A percentile compares a stretch with the other conserved stretches of the same genome.
Evolutionary conservation across 2,329 filamentous ascomycete genomes (phyloP).

Genomic region (Chaetomium strumarium): DNA sequence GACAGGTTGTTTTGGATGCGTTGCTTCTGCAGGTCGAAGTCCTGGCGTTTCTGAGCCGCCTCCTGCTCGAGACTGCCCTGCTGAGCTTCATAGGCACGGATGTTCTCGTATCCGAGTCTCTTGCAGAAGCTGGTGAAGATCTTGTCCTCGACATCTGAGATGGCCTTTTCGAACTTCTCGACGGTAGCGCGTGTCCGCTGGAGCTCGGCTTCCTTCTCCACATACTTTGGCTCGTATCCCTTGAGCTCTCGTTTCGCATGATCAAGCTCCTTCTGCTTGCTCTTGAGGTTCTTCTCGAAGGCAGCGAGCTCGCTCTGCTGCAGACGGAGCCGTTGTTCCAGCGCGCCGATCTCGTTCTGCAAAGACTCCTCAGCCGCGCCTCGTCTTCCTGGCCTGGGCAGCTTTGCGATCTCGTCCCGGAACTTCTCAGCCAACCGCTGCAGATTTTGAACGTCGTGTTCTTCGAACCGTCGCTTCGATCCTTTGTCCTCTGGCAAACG

Average conservation of each 20-base stretch:
- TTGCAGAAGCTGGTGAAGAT: conserved; percentile 83
- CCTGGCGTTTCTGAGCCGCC: conserved; percentile 75
- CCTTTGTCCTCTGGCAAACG: conserved; percentile 70
- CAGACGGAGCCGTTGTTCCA: conserved; percentile 70
- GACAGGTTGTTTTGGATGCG: conserved; percentile 58
- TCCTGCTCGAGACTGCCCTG: conserved; percentile 91
- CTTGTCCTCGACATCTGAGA: conserved; percentile 79
- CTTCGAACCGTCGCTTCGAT: conserved; percentile 77
- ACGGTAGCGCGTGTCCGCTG: conserved; percentile 49
- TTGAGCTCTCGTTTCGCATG: conserved; percentile 66
- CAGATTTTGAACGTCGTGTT: conserved; percentile 82
- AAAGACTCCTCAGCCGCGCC: conserved; percentile 74
- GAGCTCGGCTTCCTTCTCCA: conserved; percentile 64
- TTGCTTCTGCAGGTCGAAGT: conserved; percentile 80
- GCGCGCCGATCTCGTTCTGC: conserved; percentile 69
- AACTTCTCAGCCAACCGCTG: conserved; percentile 69
- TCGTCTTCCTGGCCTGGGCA: conserved; percentile 73
- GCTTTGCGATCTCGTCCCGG: conserved; percentile 67
- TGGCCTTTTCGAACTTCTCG: conserved; percentile 52
- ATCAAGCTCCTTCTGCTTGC: conserved; percentile 76
- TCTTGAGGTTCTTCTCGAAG: conserved; percentile 74
- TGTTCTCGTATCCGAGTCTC: conserved; percentile 78
- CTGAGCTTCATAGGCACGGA: conserved; percentile 88
- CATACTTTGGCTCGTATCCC: conserved; percentile 71
- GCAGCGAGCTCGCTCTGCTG: conserved; percentile 70